Percentiles rank a stretch among this genome's conserved stretches.
phyloP scores from a whole-genome alignment of 805 yeast genomes.

The Kodamaea nitidulidarum region DNA sequence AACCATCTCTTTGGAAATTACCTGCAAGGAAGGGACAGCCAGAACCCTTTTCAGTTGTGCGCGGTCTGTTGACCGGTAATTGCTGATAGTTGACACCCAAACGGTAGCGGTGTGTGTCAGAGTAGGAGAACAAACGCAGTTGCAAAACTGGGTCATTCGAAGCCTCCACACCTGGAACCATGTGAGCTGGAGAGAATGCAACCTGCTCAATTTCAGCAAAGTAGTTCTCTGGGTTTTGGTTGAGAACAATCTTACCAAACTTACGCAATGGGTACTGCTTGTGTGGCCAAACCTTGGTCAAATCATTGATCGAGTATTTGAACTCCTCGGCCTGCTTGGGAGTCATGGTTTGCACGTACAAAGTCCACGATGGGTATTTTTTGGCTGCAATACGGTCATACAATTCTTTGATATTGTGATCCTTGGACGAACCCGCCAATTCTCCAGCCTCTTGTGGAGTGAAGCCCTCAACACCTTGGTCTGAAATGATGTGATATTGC shows the following conservation, averaged over 20 bases:
- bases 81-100: conserved; percentile 73
- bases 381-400: conserved; percentile 46
- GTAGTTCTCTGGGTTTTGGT: conserved; percentile 81
- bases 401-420: conserved; percentile 37
- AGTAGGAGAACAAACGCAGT: conserved; percentile 75
- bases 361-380: conserved; percentile 48
- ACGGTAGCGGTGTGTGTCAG: conserved; percentile 84
- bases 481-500: conserved; percentile 51
- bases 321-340: conserved; percentile 52
- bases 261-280: conserved; percentile 79
- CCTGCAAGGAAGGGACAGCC: conserved; percentile 27
- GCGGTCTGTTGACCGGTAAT: conserved; percentile 71
- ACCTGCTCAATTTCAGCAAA: conserved; percentile 86
- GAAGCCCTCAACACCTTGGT: conserved; percentile 45
- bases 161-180: conserved; percentile 80
- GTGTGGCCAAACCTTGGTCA: conserved; percentile 83
- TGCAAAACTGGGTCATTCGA: conserved; percentile 83
- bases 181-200: conserved; percentile 80
- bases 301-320: conserved; percentile 46
- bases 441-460: conserved; percentile 44
- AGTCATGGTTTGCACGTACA: conserved; percentile 57
- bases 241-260: conserved; percentile 74
- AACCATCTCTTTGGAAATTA: conserved; percentile 23
- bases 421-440: conserved; percentile 48
- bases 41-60: conserved; percentile 21